phyloP scores from a whole-genome alignment of 164 flowering plant genomes.

The Aristolochia contorta region DNA sequence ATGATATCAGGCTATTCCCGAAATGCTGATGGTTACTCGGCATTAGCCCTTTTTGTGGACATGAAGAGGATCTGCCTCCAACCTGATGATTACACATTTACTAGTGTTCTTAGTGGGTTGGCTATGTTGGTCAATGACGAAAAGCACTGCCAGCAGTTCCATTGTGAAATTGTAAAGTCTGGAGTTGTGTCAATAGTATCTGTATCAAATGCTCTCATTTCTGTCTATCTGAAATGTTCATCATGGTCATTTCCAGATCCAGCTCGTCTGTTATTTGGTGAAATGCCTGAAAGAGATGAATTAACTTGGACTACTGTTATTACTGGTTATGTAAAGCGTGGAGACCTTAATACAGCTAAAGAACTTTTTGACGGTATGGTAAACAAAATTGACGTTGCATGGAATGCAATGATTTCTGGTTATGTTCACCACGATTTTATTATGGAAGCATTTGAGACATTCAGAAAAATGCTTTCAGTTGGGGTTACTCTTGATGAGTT shows the following conservation, averaged over 20 bases:
- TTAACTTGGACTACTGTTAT: constrained; percentile 72
- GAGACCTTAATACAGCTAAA: constrained; percentile 29
- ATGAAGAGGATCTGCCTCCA: constrained; percentile 30
- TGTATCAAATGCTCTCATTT: constrained; percentile 55
- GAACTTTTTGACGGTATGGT: constrained; percentile 33
- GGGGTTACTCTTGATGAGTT: constrained; percentile 37
- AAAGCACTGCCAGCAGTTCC: constrained; percentile 40
- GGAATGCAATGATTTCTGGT: constrained; percentile 61
- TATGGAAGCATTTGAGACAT: constrained; percentile 33
- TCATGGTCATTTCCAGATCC: constrained; percentile 22
- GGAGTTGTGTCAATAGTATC: constrained; percentile 37
- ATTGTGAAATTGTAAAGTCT: constrained; percentile 42
- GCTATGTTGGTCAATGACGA: constrained; percentile 29
- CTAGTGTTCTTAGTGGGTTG: constrained; percentile 34
- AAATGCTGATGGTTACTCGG: constrained; percentile 39
- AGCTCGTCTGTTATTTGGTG: constrained; percentile 57
- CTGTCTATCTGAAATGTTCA: constrained; percentile 55
- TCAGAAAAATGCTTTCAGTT: constrained; percentile 26
- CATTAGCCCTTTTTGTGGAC: constrained; percentile 32
- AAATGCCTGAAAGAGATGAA: constrained; percentile 49
- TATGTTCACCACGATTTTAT: constrained; percentile 36
- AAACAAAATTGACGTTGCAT: constrained; percentile 32
- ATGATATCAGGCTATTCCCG: constrained; percentile 52
- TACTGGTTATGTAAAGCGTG: constrained; percentile 60
- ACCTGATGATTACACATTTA: constrained; percentile 48